phyloP scores from a whole-genome alignment of 176 grass and related monocot species.

The Phyllostachys edulis region DNA sequence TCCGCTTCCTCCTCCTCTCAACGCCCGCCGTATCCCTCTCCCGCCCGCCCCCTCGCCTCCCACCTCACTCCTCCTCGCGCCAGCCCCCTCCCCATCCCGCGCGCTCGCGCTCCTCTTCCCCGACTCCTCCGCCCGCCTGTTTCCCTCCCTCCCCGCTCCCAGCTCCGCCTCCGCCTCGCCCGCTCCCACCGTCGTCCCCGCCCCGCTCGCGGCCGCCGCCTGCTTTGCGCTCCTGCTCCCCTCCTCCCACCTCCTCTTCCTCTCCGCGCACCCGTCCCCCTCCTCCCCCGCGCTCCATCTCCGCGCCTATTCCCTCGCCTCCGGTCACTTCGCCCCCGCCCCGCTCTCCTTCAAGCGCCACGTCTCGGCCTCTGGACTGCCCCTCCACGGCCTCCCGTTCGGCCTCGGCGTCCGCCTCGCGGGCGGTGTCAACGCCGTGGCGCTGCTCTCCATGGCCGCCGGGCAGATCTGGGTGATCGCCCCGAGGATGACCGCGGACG shows the following conservation, averaged over 20 bases:
- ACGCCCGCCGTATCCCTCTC: constrained; percentile 38
- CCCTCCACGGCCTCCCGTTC: constrained; percentile 55
- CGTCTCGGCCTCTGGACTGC: constrained; percentile 30
- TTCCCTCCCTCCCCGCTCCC: constrained; percentile 27
- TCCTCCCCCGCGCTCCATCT: constrained; percentile 56
- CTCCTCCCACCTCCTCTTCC: constrained; percentile 50
- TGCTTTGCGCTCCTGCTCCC: constrained; percentile 52
- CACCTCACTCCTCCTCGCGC: constrained; percentile 36
- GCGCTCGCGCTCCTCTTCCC: constrained; percentile 47
- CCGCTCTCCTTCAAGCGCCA: constrained; percentile 53
- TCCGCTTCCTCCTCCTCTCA: constrained; percentile 32
- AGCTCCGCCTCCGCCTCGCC: constrained; percentile 6
- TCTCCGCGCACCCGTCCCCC: constrained; percentile 56
- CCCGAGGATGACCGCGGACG: constrained; percentile 39
- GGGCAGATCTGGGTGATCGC: constrained; percentile 85
- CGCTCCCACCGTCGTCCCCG: constrained; percentile 41
- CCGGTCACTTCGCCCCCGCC: constrained; percentile 45
- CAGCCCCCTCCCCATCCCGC: constrained; percentile 28
- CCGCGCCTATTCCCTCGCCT: constrained; percentile 53
- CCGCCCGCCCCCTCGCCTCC: constrained; percentile 22
- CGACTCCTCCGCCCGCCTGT: constrained; percentile 38
- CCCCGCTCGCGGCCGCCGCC: constrained; percentile 61
- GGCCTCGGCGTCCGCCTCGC: constrained; percentile 63
- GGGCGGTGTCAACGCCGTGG: constrained; percentile 58
- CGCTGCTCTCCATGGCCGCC: constrained; percentile 62